These are phyloP conservation scores for Ramaria sp. DNA, from an alignment of 768 basidiomycete genomes.

Conservation along the genomic window DNA sequence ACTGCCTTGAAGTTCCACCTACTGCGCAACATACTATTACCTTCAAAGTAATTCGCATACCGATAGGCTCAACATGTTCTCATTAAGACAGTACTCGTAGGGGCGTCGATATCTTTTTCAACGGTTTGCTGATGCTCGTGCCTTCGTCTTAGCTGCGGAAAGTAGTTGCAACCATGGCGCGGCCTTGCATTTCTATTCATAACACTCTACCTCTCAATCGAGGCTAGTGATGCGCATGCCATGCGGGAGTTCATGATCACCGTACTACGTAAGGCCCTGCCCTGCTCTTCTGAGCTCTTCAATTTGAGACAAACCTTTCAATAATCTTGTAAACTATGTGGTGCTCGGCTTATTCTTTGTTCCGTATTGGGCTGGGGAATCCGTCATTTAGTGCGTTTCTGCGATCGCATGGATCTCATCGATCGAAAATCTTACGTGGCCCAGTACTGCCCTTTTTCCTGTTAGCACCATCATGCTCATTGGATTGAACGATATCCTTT, in stretches of 20 bases:
- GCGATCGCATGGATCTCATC: constrained; percentile 74
- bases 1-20: too few relatives aligned
- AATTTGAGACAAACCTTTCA: neutral
- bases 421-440: constrained; percentile 93
- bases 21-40: too few relatives aligned
- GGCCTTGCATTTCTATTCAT: constrained; percentile 91
- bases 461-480: constrained; percentile 73
- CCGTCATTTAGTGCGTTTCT: constrained; percentile 88
- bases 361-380: constrained; percentile 64
- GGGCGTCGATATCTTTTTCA: neutral
- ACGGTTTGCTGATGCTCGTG: neutral
- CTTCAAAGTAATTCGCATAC: too few relatives aligned
- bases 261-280: constrained; percentile 64
- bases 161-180: constrained; percentile 95
- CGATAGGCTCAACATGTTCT: too few relatives aligned
- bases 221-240: constrained; percentile 46
- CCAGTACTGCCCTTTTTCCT: constrained; percentile 78
- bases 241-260: constrained; percentile 75
- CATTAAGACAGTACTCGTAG: constrained; percentile 11
- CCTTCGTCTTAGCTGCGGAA: constrained; percentile 51
- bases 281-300: neutral
- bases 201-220: constrained; percentile 76
- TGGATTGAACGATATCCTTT: constrained; percentile 91
- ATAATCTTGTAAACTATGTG: constrained; percentile 54
- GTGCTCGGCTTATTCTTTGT: constrained; percentile 61